Percentiles rank a stretch among this genome's conserved stretches.
Evolutionary conservation across 441 rosid species (phyloP).

Genomic region (Codiaeum variegatum): DNA sequence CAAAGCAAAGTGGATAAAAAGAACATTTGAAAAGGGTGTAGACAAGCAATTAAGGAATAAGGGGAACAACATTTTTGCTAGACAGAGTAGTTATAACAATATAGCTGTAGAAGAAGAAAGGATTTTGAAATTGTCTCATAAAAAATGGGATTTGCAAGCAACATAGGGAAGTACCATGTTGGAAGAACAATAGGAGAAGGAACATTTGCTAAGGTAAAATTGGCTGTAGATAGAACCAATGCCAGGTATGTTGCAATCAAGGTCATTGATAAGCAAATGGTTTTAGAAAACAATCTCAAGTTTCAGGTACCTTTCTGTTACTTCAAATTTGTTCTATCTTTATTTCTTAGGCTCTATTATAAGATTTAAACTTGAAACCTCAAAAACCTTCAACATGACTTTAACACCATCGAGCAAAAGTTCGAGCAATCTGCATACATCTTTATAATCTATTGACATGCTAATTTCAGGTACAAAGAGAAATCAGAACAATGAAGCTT

Average conservation of each 20-base stretch:
- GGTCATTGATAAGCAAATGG: slow-evolving; percentile 69
- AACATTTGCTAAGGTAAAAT: slow-evolving; percentile 88
- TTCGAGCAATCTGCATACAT: neutral
- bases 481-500: slow-evolving; percentile 85
- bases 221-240: slow-evolving; percentile 57
- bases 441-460: slow-evolving; percentile 15
- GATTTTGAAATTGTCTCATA: neutral
- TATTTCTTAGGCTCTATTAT: neutral
- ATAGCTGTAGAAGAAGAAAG: neutral
- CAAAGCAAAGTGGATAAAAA: slow-evolving; percentile 20
- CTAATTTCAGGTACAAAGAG: slow-evolving; percentile 58
- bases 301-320: slow-evolving; percentile 38
- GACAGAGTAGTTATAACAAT: neutral
- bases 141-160: slow-evolving; percentile 45
- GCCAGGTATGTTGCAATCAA: slow-evolving; percentile 66
- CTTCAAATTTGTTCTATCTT: neutral
- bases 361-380: neutral
- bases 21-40: slow-evolving; percentile 29
- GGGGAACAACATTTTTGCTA: slow-evolving; percentile 14
- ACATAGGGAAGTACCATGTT: slow-evolving; percentile 67
- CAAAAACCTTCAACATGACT: neutral
- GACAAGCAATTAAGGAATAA: slow-evolving; percentile 20
- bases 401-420: neutral
- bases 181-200: slow-evolving; percentile 83
- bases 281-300: slow-evolving; percentile 63